Conservation (phyloP, 202 grass and related monocot species). For the Musa balbisiana region DNA sequence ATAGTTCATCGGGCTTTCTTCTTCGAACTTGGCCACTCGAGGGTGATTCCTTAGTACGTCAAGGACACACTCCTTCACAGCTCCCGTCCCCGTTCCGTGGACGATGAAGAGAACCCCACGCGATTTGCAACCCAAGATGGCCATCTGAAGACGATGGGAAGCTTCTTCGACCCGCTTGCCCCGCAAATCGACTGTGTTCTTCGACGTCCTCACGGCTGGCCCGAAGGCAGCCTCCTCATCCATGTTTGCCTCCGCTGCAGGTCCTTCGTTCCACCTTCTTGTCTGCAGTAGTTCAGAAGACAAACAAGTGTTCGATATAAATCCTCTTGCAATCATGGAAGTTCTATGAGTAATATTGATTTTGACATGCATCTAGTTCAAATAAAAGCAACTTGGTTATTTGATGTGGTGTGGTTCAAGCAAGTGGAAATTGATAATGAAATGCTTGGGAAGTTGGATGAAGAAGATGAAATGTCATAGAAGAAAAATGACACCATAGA, state of each 20-base stretch:
- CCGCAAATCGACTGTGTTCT: slow-evolving; percentile 59
- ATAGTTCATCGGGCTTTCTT: slow-evolving; percentile 60
- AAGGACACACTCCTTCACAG: slow-evolving; percentile 42
- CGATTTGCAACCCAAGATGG: slow-evolving; percentile 39
- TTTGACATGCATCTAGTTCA: no score
- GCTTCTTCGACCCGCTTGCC: slow-evolving; percentile 46
- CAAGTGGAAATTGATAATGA: no score
- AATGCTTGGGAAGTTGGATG: no score
- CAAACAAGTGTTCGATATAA: not conserved
- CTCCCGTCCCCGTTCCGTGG: slow-evolving; percentile 59
- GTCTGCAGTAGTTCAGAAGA: not conserved
- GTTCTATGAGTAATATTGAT: no score
- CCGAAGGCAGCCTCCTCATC: slow-evolving; percentile 32
- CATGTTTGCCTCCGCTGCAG: not conserved
- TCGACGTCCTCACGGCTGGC: slow-evolving; percentile 47
- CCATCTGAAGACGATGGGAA: slow-evolving; percentile 41
- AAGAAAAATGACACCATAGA: not conserved
- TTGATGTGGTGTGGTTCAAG: no score
- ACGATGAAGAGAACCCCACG: slow-evolving; percentile 50
- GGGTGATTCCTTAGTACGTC: slow-evolving; percentile 47
- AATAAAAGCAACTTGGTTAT: no score
- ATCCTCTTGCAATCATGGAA: no score
- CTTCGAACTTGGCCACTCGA: slow-evolving; percentile 51
- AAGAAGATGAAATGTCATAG: not conserved
- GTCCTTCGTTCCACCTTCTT: slow-evolving; percentile 22